phyloP scores from a whole-genome alignment of 768 basidiomycete species.

The Termitomyces titanicus region DNA sequence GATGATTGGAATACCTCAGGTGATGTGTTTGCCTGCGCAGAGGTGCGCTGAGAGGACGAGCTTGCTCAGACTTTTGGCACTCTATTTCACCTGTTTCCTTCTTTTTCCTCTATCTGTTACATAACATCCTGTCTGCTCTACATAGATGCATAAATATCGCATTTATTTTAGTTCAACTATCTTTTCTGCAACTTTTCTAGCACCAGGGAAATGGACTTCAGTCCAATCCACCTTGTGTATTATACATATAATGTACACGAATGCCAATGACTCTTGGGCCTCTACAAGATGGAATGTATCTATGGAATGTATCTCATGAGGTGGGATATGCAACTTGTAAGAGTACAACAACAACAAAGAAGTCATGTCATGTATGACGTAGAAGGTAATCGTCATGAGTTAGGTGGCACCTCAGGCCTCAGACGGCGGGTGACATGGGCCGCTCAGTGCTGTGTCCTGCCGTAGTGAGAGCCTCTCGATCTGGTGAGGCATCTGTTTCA shows the following conservation, averaged over 20 bases:
- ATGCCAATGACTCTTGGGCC: not conserved
- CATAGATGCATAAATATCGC: no score
- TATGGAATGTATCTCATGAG: not conserved
- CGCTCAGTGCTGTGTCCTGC: not conserved
- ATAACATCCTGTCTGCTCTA: not conserved
- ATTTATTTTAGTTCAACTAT: not conserved
- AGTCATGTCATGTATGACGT: not conserved
- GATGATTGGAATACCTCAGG: not conserved
- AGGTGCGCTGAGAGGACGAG: no score
- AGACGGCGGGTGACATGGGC: slow-evolving; percentile 1
- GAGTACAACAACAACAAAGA: not conserved
- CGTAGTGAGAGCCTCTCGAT: not conserved
- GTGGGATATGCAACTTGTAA: not conserved
- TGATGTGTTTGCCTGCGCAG: not conserved
- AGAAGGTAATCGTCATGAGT: not conserved
- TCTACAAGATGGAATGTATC: not conserved
- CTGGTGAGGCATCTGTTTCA: slow-evolving; percentile 18
- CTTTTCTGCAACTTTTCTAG: not conserved
- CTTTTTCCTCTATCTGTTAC: no score
- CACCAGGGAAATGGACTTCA: not conserved
- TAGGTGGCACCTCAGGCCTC: not conserved
- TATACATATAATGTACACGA: slow-evolving; percentile 4
- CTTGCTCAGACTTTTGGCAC: not conserved
- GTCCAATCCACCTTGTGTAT: not conserved
- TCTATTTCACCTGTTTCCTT: not conserved